Evolutionary conservation across 208 protist species (phyloP).

Genomic region (Leishmania aethiopica): DNA sequence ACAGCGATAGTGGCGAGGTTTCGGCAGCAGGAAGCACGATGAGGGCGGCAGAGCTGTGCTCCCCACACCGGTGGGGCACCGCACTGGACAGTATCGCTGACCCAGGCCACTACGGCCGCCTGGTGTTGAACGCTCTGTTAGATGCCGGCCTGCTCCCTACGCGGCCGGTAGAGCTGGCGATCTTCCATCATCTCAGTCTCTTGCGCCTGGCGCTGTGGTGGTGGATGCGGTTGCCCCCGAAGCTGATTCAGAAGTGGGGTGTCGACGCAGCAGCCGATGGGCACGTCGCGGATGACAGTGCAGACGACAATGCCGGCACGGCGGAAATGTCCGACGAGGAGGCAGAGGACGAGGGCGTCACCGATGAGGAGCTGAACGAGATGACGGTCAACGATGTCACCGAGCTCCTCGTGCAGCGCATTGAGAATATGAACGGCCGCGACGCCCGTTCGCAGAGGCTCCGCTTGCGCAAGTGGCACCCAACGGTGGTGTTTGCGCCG

Average conservation of each 20-base stretch:
- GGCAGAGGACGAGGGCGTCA: conserved; percentile 21
- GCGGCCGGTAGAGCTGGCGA: conserved; percentile 32
- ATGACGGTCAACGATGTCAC: conserved; percentile 19
- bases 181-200: conserved; percentile 34
- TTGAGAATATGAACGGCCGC: conserved; percentile 6
- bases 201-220: conserved; percentile 73
- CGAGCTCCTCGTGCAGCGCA: conserved; percentile 18
- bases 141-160: conserved; percentile 51
- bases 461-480: conserved; percentile 3
- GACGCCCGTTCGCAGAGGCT: background rate
- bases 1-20: background rate
- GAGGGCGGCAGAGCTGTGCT: background rate
- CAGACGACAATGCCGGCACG: conserved; percentile 8
- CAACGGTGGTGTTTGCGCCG: conserved; percentile 46
- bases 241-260: conserved; percentile 50
- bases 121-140: conserved; percentile 42
- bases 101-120: conserved; percentile 26
- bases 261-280: conserved; percentile 24
- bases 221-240: conserved; percentile 49
- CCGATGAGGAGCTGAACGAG: conserved; percentile 23
- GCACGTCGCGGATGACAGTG: conserved; percentile 18
- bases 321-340: conserved; percentile 11
- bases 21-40: background rate
- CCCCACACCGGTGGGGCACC: conserved; percentile 19
- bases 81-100: conserved; percentile 34